Conservation (phyloP, 352 stramenopile species). For the Phytophthora fragariaefolia region DNA sequence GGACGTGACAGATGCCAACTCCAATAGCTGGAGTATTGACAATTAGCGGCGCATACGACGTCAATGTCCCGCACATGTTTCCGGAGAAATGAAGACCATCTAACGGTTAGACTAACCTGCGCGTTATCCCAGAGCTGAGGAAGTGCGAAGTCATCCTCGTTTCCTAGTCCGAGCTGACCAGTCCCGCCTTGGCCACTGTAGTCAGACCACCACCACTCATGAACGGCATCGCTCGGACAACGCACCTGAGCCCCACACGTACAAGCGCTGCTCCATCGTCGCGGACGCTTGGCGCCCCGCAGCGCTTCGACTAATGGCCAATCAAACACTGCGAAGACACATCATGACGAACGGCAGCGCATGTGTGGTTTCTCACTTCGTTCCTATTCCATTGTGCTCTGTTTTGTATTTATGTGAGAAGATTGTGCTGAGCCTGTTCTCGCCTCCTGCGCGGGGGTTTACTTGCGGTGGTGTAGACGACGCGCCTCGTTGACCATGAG, state of each 20-base stretch:
- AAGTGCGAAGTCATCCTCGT: constrained; percentile 57
- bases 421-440: not conserved
- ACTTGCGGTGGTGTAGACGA: constrained; percentile 66
- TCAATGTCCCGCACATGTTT: too few relatives aligned
- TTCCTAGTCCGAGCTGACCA: constrained; percentile 70
- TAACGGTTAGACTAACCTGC: constrained; percentile 12
- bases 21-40: constrained; percentile 30
- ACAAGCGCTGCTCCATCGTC: constrained; percentile 35
- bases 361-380: not conserved
- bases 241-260: constrained; percentile 74
- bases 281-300: constrained; percentile 3
- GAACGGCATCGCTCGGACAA: not conserved
- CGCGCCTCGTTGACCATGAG: constrained; percentile 84
- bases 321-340: constrained; percentile 20
- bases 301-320: constrained; percentile 21
- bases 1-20: constrained; percentile 47
- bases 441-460: constrained; percentile 11
- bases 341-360: not conserved
- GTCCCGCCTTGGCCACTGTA: constrained; percentile 49
- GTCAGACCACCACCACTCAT: not conserved
- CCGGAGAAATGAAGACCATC: too few relatives aligned
- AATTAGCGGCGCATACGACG: not conserved
- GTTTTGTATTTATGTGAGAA: not conserved
- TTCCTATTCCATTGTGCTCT: constrained; percentile 15
- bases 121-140: constrained; percentile 49